Evolutionary conservation across 2,329 filamentous ascomycete species (phyloP).

Genomic region (Rhynchosporium secalis): DNA sequence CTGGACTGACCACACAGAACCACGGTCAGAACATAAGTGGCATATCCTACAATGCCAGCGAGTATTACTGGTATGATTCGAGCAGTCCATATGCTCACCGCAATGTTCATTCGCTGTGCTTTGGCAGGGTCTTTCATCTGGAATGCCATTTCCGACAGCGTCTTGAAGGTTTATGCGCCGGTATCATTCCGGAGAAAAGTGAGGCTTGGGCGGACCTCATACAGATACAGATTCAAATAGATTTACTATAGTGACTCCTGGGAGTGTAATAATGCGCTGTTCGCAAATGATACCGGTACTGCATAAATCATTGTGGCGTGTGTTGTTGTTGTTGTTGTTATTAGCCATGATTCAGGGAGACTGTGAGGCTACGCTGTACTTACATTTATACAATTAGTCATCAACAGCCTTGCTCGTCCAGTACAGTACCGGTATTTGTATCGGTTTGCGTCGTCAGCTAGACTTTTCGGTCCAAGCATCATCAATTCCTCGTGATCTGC

Average conservation of each 20-base stretch:
- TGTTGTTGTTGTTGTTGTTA: neutral
- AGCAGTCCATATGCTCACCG: constrained; percentile 36
- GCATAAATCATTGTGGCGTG: too few relatives aligned
- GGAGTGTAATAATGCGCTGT: neutral
- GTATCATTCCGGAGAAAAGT: neutral
- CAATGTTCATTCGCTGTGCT: constrained; percentile 18
- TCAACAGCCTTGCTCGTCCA: neutral
- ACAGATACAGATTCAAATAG: constrained; percentile 1
- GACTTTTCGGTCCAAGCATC: too few relatives aligned
- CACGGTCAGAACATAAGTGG: constrained; percentile 69
- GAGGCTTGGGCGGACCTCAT: neutral
- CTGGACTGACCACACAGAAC: constrained; percentile 63
- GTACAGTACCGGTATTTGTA: neutral
- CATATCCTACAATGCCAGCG: constrained; percentile 64
- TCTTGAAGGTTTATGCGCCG: neutral
- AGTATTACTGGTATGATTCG: constrained; percentile 68
- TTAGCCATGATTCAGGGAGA: neutral
- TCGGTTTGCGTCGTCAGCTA: neutral
- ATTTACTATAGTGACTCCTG: neutral
- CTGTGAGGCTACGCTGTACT: neutral
- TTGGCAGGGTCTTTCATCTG: constrained; percentile 5
- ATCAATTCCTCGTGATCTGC: too few relatives aligned
- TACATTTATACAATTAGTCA: neutral
- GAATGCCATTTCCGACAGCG: constrained; percentile 1
- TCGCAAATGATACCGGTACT: neutral